Conservation (phyloP, 2,329 filamentous ascomycete species). For the Alternaria ventricosa region DNA sequence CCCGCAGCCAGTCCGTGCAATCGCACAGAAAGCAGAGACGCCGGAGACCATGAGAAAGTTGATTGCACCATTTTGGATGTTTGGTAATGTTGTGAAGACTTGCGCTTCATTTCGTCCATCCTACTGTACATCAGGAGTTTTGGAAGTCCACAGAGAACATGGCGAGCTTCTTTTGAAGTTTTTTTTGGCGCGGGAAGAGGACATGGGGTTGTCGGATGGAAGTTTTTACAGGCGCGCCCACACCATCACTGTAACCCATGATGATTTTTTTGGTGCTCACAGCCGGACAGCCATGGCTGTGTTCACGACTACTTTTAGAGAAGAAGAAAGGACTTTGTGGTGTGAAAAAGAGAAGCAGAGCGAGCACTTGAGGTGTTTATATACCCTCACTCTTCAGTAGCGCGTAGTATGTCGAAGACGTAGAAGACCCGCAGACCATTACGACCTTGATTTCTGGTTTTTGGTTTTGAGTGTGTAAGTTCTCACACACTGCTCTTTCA, state of each 20-base stretch:
- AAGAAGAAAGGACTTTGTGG: not conserved
- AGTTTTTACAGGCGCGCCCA: not conserved
- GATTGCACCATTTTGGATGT: too few relatives aligned
- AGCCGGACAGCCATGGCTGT: not conserved
- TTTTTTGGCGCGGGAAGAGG: not conserved
- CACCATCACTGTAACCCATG: accelerated
- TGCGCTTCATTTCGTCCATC: not conserved
- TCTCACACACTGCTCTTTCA: not conserved
- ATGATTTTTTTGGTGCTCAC: not conserved
- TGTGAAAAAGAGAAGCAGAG: not conserved
- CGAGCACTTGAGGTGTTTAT: not conserved
- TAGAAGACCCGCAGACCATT: too few relatives aligned
- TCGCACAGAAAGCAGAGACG: not conserved
- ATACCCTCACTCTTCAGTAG: not conserved
- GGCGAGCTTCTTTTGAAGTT: accelerated
- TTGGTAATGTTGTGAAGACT: not conserved
- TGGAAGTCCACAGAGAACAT: not conserved
- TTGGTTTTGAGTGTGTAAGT: not conserved
- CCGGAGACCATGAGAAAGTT: not conserved
- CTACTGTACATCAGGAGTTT: not conserved
- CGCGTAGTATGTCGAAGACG: accelerated
- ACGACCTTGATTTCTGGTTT: too few relatives aligned
- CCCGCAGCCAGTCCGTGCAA: not conserved
- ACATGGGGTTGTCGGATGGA: not conserved
- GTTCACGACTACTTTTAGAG: not conserved